Percentiles rank a stretch among this genome's conserved stretches.
These are phyloP conservation scores for Aspergillus quadricinctus DNA, from an alignment of 2,329 filamentous ascomycete species.

Conservation along the genomic window DNA sequence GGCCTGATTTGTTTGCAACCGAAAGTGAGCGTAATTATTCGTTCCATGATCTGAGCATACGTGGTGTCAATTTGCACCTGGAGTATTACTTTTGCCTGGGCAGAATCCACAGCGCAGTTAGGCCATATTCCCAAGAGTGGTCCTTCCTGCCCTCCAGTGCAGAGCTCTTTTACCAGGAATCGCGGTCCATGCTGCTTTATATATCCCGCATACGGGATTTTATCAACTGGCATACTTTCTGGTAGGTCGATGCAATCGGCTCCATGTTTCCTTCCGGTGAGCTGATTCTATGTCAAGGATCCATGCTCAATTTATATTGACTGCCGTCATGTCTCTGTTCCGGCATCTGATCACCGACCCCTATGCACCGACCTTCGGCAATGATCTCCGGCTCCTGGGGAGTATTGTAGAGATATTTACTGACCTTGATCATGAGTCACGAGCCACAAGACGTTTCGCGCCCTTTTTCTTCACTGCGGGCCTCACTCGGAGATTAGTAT, in stretches of 20 bases:
- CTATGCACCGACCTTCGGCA: constrained; percentile 6
- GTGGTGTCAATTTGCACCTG: constrained; percentile 21
- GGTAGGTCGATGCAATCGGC: constrained; percentile 7
- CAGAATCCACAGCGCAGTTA: constrained; percentile 20
- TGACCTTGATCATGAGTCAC: constrained; percentile 6
- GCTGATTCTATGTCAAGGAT: constrained; percentile 12
- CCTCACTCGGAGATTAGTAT: constrained; percentile 16
- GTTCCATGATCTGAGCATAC: constrained; percentile 22
- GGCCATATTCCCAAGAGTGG: constrained; percentile 2
- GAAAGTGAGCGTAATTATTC: constrained; percentile 15
- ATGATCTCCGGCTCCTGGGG: constrained; percentile 17
- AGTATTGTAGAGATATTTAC: constrained; percentile 11
- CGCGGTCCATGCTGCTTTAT: constrained; percentile 20
- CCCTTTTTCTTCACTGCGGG: constrained; percentile 18
- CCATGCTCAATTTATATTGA: constrained; percentile 20
- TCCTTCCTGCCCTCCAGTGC: constrained; percentile 18
- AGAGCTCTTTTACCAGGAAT: constrained; percentile 19
- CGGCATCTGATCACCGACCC: constrained; percentile 17
- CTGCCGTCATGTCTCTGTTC: constrained; percentile 18
- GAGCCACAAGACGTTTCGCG: constrained; percentile 12
- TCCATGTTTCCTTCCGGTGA: background rate
- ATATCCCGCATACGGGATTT: constrained; percentile 15
- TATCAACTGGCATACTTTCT: constrained; percentile 19
- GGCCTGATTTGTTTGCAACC: constrained; percentile 17
- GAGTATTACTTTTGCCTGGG: constrained; percentile 23